Evolutionary conservation across 768 basidiomycete species (phyloP).

Genomic region (Favolaschia claudopus): DNA sequence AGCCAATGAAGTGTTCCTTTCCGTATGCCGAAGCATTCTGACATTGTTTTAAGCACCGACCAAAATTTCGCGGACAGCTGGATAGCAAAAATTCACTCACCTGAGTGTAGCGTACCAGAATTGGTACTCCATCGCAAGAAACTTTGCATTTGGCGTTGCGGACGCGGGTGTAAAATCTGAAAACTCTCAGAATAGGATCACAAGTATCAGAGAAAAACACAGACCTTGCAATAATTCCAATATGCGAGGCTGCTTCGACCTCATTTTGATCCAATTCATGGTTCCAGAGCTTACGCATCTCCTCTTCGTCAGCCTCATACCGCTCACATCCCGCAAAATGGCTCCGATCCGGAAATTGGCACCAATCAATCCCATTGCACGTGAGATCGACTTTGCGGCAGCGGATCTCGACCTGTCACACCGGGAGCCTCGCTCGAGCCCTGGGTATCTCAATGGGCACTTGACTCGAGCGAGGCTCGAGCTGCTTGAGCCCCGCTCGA

Average conservation of each 20-base stretch:
- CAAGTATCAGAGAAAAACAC: no score
- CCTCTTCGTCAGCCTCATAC: slow-evolving; percentile 1
- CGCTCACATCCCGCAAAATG: slow-evolving; percentile 7
- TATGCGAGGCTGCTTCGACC: slow-evolving; percentile 9
- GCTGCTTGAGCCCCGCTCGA: no score
- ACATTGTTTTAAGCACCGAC: no score
- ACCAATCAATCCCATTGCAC: slow-evolving; percentile 5
- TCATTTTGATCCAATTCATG: slow-evolving; percentile 14
- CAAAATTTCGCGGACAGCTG: no score
- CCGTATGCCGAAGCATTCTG: background rate
- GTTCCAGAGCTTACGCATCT: slow-evolving; percentile 7
- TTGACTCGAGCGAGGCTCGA: no score
- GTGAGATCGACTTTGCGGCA: slow-evolving; percentile 1
- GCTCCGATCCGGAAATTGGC: background rate
- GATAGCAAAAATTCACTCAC: background rate
- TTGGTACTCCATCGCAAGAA: slow-evolving; percentile 2
- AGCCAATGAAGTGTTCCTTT: slow-evolving; percentile 1
- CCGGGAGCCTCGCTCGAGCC: no score
- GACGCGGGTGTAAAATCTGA: slow-evolving; percentile 6
- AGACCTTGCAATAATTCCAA: no score
- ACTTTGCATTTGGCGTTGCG: background rate
- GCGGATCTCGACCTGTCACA: no score
- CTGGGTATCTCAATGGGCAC: no score
- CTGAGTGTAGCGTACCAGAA: background rate
- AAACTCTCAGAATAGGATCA: no score